Conservation (phyloP, 352 stramenopile genomes). For the Pythium periplocum region DNA sequence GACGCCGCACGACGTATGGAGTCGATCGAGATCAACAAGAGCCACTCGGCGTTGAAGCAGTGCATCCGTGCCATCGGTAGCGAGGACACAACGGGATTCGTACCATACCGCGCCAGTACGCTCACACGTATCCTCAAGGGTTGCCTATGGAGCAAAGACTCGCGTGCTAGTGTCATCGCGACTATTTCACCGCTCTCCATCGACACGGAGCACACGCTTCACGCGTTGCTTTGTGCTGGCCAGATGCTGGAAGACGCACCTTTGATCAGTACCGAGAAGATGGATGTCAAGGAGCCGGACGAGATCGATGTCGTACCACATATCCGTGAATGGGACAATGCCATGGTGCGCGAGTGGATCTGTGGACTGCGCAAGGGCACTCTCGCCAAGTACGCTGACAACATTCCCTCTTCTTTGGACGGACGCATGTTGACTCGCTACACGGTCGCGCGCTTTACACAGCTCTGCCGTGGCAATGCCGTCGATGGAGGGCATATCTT, state of each 20-base stretch:
- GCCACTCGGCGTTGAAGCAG: slow-evolving; percentile 75
- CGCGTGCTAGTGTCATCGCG: slow-evolving; percentile 68
- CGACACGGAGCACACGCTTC: slow-evolving; percentile 75
- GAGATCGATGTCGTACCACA: slow-evolving; percentile 26
- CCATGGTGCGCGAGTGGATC: slow-evolving; percentile 49
- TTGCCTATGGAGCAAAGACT: slow-evolving; percentile 57
- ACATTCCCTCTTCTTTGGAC: slow-evolving; percentile 41
- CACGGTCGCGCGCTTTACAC: slow-evolving; percentile 49
- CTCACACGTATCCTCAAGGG: slow-evolving; percentile 74
- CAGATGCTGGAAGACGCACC: slow-evolving; percentile 64
- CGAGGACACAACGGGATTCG: slow-evolving; percentile 45
- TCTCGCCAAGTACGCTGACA: slow-evolving; percentile 47
- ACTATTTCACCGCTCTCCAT: slow-evolving; percentile 69
- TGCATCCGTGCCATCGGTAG: slow-evolving; percentile 67
- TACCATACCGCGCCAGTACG: slow-evolving; percentile 65
- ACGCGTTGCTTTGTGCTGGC: slow-evolving; percentile 65
- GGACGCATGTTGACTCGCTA: slow-evolving; percentile 60
- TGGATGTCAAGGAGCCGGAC: slow-evolving; percentile 44
- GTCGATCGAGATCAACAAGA: slow-evolving; percentile 82
- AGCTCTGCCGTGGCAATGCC: slow-evolving; percentile 62
- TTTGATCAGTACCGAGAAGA: slow-evolving; percentile 40
- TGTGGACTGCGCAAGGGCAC: slow-evolving; percentile 33
- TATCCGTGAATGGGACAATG: slow-evolving; percentile 63
- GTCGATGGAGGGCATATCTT: slow-evolving; percentile 46
- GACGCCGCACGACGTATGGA: slow-evolving; percentile 66